A percentile compares a stretch with the other conserved stretches of the same genome.
Evolutionary conservation across 2,329 filamentous ascomycete genomes (phyloP).

Genomic region (Fusarium sp.): DNA sequence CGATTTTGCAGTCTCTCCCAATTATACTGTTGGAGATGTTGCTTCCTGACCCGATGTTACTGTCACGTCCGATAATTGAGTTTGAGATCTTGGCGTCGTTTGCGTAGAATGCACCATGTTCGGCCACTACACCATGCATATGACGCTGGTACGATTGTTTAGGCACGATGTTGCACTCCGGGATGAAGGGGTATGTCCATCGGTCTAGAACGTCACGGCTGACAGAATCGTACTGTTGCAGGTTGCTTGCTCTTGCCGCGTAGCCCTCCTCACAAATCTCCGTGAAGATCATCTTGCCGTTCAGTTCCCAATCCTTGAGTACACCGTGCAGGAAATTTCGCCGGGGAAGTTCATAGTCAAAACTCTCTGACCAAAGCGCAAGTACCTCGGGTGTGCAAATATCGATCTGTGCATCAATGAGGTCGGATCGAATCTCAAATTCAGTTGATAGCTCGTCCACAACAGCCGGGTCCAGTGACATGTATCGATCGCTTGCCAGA

Average conservation of each 20-base stretch:
- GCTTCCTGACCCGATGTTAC: constrained; percentile 79
- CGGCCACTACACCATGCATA: constrained; percentile 79
- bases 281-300: constrained; percentile 95
- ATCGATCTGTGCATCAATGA: constrained; percentile 95
- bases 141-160: constrained; percentile 81
- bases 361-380: constrained; percentile 96
- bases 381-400: constrained; percentile 97
- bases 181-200: constrained; percentile 90
- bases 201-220: constrained; percentile 87
- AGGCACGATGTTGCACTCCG: constrained; percentile 86
- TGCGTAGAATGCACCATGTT: constrained; percentile 80
- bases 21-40: constrained; percentile 82
- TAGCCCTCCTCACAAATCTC: constrained; percentile 88
- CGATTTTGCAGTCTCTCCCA: constrained; percentile 87
- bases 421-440: constrained; percentile 85
- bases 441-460: constrained; percentile 77
- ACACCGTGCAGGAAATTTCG: constrained; percentile 93
- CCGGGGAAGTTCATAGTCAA: constrained; percentile 92
- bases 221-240: constrained; percentile 91
- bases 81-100: constrained; percentile 77
- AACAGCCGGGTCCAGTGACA: constrained; percentile 84
- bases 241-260: constrained; percentile 84
- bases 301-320: constrained; percentile 95
- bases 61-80: constrained; percentile 82
- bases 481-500: constrained; percentile 71